Percentiles rank a stretch among this genome's conserved stretches.
Conservation (phyloP, 768 basidiomycete genomes). For the Hygrocybe coccinea region DNA sequence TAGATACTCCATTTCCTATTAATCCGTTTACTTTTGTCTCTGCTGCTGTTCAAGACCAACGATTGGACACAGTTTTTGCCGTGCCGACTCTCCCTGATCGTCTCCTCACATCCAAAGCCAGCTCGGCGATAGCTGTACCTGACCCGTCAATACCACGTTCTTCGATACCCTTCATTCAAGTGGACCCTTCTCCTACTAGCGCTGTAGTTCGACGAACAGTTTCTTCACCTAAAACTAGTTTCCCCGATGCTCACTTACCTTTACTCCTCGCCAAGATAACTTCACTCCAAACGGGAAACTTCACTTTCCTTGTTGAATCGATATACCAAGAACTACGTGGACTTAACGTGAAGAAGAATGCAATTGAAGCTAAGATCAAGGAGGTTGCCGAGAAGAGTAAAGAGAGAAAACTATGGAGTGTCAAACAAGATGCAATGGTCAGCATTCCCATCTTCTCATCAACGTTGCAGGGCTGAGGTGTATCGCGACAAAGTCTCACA, state of each 20-base stretch:
- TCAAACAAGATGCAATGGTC: conserved; percentile 39
- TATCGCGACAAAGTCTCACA: no score
- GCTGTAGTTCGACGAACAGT: conserved; percentile 28
- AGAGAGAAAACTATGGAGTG: conserved; percentile 68
- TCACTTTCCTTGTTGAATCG: conserved; percentile 65
- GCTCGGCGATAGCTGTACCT: conserved; percentile 13
- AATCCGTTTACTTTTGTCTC: conserved; percentile 78
- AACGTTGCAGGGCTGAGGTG: no score
- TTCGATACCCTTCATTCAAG: not conserved
- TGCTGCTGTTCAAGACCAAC: conserved; percentile 26
- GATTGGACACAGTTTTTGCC: conserved; percentile 35
- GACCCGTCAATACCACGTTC: conserved; percentile 8
- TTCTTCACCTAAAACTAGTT: conserved; percentile 47
- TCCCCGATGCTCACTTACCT: conserved; percentile 64
- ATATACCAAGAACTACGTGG: conserved; percentile 63
- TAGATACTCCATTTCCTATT: conserved; percentile 69
- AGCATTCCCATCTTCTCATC: not conserved
- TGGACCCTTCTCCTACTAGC: conserved; percentile 6
- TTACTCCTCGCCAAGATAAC: conserved; percentile 60
- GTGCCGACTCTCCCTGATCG: conserved; percentile 44
- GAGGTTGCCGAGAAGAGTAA: conserved; percentile 74
- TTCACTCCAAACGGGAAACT: conserved; percentile 53
- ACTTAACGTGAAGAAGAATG: conserved; percentile 78
- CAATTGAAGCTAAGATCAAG: conserved; percentile 74
- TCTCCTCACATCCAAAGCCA: conserved; percentile 14